Conservation (phyloP, 306 rosid genomes). For the Cotoneaster glaucophyllus region DNA sequence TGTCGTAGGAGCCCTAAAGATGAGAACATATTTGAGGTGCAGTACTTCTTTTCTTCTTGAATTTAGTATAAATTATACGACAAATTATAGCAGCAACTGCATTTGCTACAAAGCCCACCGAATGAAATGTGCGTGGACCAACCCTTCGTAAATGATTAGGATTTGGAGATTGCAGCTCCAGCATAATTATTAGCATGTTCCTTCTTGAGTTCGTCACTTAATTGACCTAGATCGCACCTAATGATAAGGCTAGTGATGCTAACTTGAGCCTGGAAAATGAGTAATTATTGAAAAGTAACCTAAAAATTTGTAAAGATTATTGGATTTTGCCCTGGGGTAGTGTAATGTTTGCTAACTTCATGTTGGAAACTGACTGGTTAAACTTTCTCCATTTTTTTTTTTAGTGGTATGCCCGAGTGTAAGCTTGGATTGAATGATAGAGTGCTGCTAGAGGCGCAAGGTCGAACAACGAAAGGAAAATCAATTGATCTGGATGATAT, state of each 20-base stretch:
- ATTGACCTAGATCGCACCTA: background rate
- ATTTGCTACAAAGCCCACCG: background rate
- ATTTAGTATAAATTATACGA: background rate
- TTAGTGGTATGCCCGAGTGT: constrained; percentile 90
- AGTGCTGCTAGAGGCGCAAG: constrained; percentile 76
- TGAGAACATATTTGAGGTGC: constrained; percentile 83
- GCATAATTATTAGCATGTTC: background rate
- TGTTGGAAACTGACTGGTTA: background rate
- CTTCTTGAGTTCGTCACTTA: background rate
- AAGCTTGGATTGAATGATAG: constrained; percentile 82
- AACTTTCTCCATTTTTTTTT: constrained; percentile 27
- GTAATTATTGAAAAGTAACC: background rate
- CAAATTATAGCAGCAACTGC: background rate
- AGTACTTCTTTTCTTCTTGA: constrained; percentile 1
- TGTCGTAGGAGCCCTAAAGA: constrained; percentile 80
- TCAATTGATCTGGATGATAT: constrained; percentile 87
- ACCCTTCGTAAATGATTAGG: background rate
- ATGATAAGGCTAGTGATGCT: background rate
- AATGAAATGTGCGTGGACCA: background rate
- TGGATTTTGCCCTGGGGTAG: background rate
- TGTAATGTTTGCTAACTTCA: background rate
- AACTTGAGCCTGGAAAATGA: background rate
- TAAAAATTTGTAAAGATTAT: background rate
- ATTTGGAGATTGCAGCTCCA: background rate
- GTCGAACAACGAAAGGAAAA: constrained; percentile 71